These are phyloP conservation scores for Strigomonas culicis DNA, from an alignment of 208 protist genomes.

Conservation along the genomic window DNA sequence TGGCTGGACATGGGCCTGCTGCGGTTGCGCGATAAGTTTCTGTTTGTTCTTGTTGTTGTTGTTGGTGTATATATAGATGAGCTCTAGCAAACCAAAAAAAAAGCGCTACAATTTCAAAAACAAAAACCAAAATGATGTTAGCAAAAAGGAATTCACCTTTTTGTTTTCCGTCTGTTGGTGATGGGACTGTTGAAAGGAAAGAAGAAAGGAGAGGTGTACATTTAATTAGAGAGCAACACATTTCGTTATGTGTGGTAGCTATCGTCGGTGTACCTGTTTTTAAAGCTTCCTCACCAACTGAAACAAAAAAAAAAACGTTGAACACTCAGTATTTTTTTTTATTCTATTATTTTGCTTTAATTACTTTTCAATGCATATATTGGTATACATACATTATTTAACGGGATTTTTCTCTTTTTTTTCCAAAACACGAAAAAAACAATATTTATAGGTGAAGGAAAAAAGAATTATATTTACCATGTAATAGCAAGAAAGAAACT, in stretches of 20 bases:
- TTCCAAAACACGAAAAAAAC: conserved; percentile 13
- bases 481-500: conserved; percentile 1
- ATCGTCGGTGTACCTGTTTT: background rate
- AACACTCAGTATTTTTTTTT: conserved; percentile 4
- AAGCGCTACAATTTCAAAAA: background rate
- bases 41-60: background rate
- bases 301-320: too few species aligned
- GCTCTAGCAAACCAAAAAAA: conserved; percentile 3
- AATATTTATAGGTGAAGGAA: background rate
- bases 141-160: too few species aligned
- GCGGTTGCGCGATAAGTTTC: too few species aligned
- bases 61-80: background rate
- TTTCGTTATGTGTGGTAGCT: background rate
- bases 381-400: background rate
- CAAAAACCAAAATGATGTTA: conserved; percentile 9
- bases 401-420: background rate
- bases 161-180: too few species aligned
- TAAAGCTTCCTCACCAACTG: too few species aligned
- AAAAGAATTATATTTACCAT: background rate
- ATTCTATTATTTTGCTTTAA: background rate
- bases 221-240: background rate
- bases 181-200: background rate
- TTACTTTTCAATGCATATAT: conserved; percentile 3
- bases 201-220: background rate
- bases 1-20: too few species aligned